Evolutionary conservation across 208 protist species (phyloP).

Genomic region (Leishmania aethiopica): DNA sequence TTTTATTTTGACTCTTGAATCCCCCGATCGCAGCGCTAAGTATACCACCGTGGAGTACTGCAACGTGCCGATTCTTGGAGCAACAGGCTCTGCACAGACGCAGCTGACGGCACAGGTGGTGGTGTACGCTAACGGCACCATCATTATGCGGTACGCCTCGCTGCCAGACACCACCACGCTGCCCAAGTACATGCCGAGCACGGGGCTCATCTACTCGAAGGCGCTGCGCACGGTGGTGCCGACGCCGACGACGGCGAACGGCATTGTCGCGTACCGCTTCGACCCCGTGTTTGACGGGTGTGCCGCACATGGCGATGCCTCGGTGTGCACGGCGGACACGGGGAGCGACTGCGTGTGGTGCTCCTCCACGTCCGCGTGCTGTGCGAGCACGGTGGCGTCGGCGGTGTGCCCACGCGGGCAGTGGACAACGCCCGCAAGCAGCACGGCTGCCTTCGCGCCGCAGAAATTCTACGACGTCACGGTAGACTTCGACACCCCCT

Average conservation of each 20-base stretch:
- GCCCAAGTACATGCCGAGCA: conserved; percentile 2
- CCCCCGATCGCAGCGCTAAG: background rate
- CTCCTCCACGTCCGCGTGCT: conserved; percentile 18
- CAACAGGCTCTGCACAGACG: background rate
- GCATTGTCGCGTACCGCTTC: conserved; percentile 29
- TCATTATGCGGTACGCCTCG: conserved; percentile 56
- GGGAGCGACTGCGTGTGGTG: conserved; percentile 25
- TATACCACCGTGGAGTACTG: conserved; percentile 27
- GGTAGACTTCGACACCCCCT: conserved; percentile 4
- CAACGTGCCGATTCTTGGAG: background rate
- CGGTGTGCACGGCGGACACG: conserved; percentile 8
- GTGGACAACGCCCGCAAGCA: conserved; percentile 5
- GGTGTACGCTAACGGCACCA: conserved; percentile 42
- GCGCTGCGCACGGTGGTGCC: conserved; percentile 23
- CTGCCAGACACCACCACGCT: conserved; percentile 12
- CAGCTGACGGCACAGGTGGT: conserved; percentile 51
- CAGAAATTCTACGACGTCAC: conserved; percentile 18
- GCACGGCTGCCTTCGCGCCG: background rate
- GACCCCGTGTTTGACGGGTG: conserved; percentile 22
- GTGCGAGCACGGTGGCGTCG: conserved; percentile 3
- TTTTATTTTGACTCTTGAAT: conserved; percentile 14
- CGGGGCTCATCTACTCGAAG: conserved; percentile 23
- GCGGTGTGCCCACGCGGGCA: conserved; percentile 28
- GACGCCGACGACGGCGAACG: conserved; percentile 21
- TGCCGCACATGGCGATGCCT: background rate